Evolutionary conservation across 371 early-diverging fungal genomes (phyloP), one percentile per base, ranked within the genome.

Genomic region (Apophysomyces trapeziformis): DNA sequence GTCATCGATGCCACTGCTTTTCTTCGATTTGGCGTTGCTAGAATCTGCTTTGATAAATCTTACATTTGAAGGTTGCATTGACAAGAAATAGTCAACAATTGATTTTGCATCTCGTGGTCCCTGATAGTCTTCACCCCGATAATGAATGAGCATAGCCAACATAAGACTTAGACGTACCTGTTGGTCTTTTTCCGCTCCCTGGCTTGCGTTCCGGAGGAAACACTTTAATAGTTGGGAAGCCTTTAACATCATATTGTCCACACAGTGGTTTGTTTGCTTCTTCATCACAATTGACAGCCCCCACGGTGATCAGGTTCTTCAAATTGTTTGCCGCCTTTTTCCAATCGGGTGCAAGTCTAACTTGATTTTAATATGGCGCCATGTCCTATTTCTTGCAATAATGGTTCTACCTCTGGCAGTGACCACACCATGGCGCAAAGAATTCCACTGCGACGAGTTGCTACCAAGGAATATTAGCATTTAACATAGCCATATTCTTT

Each of bases 381-480:
- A 21, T 5, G 32, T 26, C 0, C 3, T 2, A 2, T 26, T 26
- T 26, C 32, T 5, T 1, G 21, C 4, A 37, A 38, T 21, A 16
- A 18, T 8, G 46, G 32, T 26, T 66, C 26, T 83, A 89, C 89
- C 83, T 80, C 82, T 94, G 88, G 79, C 97, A 96, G 76, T 96
- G 95, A 12, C 96, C 95, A 72, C 97, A 96, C 95, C 95, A 95
- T 14, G 96, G 96, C 6, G 96, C 96, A 70, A 89, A 95, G 75
- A 95, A 95, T 73, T 95, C 94, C 12, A 93, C 92, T 57, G 93
- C 84, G 13, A 90, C 91, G 2, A 92, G 82, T 68, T 93, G 88
- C 86, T 93, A 1, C 2, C 21, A 77, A 32, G 62, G 3, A 14
- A 36, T 18, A 32, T 26, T 39, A 58, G 62, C 41, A 41, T 41